Base-by-base conservation (phyloP, 2,329 filamentous ascomycete genomes). In the Colletotrichum karsti region DNA sequence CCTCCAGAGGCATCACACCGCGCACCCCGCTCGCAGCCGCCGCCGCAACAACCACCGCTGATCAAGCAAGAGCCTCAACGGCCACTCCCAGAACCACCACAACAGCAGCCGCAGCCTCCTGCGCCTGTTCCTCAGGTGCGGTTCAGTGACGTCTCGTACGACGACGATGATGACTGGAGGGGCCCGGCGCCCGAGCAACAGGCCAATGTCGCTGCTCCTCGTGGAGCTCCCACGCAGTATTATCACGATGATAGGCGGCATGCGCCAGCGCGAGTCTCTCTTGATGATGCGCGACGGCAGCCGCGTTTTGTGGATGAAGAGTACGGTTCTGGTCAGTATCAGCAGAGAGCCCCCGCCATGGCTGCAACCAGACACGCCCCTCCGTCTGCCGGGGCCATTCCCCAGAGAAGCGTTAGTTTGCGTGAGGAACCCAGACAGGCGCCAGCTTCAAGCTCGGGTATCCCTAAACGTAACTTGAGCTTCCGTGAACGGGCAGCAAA, bases 401-500 rank as follows among this genome's bases (percentile, higher is more conserved):
- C 65, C 18, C 65, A 68, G 61, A 57, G 65, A 33, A 68, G 65
- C 41, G 44, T 59, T 15, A 68, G 65, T 22, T 51, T 68, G 74
- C 78, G 66, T 4, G 66, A 60, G 15, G 63, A 53, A 26, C 35
- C 66, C 15, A 66, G 41, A 15, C 50, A 66, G 33, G 22, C 56
- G 12, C 55, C 50, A 12, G 46, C 44, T 10, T 26, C 56, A 20
- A 67, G 18, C 42, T 50, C 50, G 8, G 78, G 76, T 13, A 73
- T 83, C 15, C 85, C 86, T 4, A 84, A 86, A 73, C 84, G 87
- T 55, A 88, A 88, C 57, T 73, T 88, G 42, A 91, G 88, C 76
- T 88, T 89, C 76, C 86, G 87, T n/a, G 88, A 90, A 70, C 84
- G 87, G 58, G 82, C 88, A 7, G 82, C 80, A 3, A 82, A 80